Base-by-base conservation (phyloP, 1,284 basidiomycete genomes). In the Ganoderma boninense region DNA sequence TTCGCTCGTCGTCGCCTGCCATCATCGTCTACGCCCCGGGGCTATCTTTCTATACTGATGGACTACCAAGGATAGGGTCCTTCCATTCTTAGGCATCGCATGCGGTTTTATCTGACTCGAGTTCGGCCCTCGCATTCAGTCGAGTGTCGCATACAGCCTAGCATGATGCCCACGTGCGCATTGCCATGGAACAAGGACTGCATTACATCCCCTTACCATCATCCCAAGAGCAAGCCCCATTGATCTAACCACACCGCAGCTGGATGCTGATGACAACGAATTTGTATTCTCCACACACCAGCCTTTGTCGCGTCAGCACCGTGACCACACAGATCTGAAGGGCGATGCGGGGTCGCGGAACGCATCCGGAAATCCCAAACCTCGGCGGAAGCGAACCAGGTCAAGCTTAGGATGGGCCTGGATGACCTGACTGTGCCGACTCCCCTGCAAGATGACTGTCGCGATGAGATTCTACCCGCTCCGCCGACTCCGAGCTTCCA, bases 61-160 rank as follows among this genome's bases (percentile, higher is more conserved):
- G 8, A 20, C 29, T 35, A 35, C 32, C 18, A 16, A 57, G 18
- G 54, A 35, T 29, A 57, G 54, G 26, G 32, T 35, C 54, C 26
- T 57, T 57, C 54, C 26, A 35, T 32, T 57, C 54, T 29, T 23
- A 54, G 49, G 49, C 49, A 54, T 54, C 49, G 49, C 49, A 54
- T 54, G 49, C 23, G 49, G 23, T 23, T 54, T 13, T 2, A 54
- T 2, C 13, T 26, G 49, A 54, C n/a, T 54, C 23, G 26, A 14
- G 26, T 14, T 29, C 11, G 23, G 49, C 23, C 23, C 23, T 52
- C 23, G 23, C 49, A 52, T 52, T 52, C 49, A 54, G 13, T 54
- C 49, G 13, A 54, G 13, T 16, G 23, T 49, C 46, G 46, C 46
- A 49, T 49, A 23, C 46, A 8, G 46, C n/a, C n/a, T 52, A 52